phyloP scores from a whole-genome alignment of 2,329 filamentous ascomycete species.

The Colletotrichum karsti region DNA sequence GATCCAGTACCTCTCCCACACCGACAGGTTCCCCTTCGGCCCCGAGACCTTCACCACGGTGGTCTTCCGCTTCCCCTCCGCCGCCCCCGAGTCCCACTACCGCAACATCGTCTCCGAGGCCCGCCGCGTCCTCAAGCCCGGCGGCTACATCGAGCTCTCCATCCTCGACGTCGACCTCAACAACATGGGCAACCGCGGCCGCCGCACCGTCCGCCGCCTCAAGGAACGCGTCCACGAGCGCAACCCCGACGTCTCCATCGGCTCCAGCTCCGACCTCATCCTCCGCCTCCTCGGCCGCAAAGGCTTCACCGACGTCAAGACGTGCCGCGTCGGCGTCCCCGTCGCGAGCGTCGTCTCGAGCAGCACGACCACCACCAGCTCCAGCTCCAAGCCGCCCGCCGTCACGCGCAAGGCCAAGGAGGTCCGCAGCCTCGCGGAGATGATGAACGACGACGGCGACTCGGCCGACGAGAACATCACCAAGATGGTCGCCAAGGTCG shows the following conservation, averaged over 20 bases:
- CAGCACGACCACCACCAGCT: slow-evolving; percentile 30
- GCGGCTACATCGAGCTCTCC: slow-evolving; percentile 81
- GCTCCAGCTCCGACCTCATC: slow-evolving; percentile 67
- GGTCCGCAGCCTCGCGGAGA: slow-evolving; percentile 70
- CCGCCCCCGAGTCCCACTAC: slow-evolving; percentile 73
- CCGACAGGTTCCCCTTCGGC: slow-evolving; percentile 77
- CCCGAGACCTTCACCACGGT: slow-evolving; percentile 79
- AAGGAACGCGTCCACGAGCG: slow-evolving; percentile 75
- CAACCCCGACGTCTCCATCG: slow-evolving; percentile 68
- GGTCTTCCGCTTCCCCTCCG: slow-evolving; percentile 79
- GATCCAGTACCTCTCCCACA: slow-evolving; percentile 71
- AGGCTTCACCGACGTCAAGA: slow-evolving; percentile 77
- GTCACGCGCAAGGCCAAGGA: slow-evolving; percentile 42
- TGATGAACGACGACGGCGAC: slow-evolving; percentile 76
- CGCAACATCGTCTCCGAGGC: slow-evolving; percentile 78
- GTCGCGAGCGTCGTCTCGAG: slow-evolving; percentile 63
- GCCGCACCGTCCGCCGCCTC: slow-evolving; percentile 73
- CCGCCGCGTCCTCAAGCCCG: slow-evolving; percentile 79
- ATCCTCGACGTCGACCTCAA: slow-evolving; percentile 83
- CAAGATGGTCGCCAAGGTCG: slow-evolving; percentile 90
- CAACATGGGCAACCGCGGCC: slow-evolving; percentile 79
- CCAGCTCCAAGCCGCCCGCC: slow-evolving; percentile 11
- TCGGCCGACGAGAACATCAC: slow-evolving; percentile 86
- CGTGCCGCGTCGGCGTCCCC: slow-evolving; percentile 81
- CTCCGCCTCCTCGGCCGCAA: slow-evolving; percentile 73